phyloP scores from a whole-genome alignment of 371 early-diverging fungal species.

The Mucor lusitanicus region DNA sequence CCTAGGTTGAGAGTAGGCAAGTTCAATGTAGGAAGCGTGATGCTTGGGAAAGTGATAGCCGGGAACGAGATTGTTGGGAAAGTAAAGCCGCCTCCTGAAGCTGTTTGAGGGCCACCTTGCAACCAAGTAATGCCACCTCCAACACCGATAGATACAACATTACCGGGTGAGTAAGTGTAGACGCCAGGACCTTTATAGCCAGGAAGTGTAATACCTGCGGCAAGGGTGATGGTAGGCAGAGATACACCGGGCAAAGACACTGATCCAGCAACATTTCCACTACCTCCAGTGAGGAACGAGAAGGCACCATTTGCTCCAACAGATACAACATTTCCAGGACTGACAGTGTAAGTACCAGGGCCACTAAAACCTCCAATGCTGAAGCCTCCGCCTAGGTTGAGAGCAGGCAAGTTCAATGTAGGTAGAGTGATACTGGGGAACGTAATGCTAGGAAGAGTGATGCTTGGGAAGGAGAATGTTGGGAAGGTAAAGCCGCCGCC shows the following conservation, averaged over 20 bases:
- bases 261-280: background rate
- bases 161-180: constrained; percentile 5
- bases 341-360: constrained; percentile 3
- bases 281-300: background rate
- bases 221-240: constrained; percentile 4
- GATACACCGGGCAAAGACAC: background rate
- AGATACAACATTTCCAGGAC: background rate
- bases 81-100: background rate
- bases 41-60: background rate
- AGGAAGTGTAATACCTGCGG: background rate
- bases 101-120: background rate
- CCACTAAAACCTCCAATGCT: background rate
- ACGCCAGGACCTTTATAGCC: constrained; percentile 2
- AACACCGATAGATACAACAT: background rate
- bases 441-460: no score
- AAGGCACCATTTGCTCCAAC: constrained; percentile 1
- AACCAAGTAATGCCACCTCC: background rate
- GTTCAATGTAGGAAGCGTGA: constrained; percentile 1
- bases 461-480: background rate
- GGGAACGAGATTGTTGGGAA: no score
- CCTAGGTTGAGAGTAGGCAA: background rate
- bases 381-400: background rate
- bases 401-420: background rate
- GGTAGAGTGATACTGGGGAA: constrained; percentile 9
- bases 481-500: background rate